Base-by-base conservation (phyloP, 768 basidiomycete genomes). In the Inosperma sp. region DNA sequence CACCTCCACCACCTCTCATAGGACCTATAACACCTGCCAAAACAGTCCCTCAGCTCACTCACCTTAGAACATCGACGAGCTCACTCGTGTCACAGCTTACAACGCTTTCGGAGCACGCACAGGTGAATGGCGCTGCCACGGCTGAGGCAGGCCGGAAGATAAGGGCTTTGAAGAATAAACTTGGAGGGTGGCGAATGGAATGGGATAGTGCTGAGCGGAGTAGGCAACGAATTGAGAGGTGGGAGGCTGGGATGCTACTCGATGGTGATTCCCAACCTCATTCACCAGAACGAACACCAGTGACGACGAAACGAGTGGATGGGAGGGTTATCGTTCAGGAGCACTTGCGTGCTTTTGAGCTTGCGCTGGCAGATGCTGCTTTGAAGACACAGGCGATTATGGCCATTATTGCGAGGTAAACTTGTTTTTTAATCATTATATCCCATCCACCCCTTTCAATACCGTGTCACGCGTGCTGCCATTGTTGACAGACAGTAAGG, bases 181-280 rank as follows among this genome's bases (percentile, higher is more conserved):
- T 93, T 25, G 84, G 83, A 5, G 86, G 81, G 17, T 88, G 87
- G 84, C 77, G 83, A 48, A 75, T 78, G 26, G 90, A 93, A 49
- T 89, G 84, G 78, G 90, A 93, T 57, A 87, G 83, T 55, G 90
- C 88, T 33, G 90, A 93, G 63, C 78, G 81, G 39, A 93, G 90
- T 61, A 78, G 86, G 27, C 61, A 74, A 52, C 79, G 73, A 64
- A 88, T 93, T 49, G 88, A 89, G 65, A 77, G 73, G 63, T 92
- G 91, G 91, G 90, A 93, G 61, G 75, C 79, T 7, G 86, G 80
- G 1, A 63, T 76, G 19, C n/a, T n/a, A n/a, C 65, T 68, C 51
- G 79, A 79, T 22, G 73, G 70, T 9, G 69, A 69, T 16, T 31
- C 53, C 12, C 52, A 48, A 26, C 41, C 57, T 55, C 64, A 52